Base-by-base conservation (phyloP, 2,329 filamentous ascomycete species). In the Thelonectria blattea region DNA sequence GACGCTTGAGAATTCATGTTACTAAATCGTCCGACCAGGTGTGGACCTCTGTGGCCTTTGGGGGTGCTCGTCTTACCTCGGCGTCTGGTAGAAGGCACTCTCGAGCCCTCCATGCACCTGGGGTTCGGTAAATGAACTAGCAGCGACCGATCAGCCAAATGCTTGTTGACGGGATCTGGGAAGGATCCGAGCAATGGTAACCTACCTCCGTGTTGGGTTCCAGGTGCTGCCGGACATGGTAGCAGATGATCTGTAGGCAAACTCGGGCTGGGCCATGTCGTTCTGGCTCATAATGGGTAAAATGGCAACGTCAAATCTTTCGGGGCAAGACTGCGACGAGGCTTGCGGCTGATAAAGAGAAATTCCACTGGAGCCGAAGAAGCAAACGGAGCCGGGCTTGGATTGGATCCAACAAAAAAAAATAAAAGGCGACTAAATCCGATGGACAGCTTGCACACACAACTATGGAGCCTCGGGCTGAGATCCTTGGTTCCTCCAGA, bases 161-260 rank as follows among this genome's bases (percentile, higher is more conserved):
- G 58, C 57, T 58, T 39, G 27, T 32, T 39, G 32, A 43, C 37
- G 32, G 24, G 45, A 46, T 47, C 43, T 30, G 15, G 43, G 51
- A 60, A 61, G 42, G 50, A 58, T 56, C 37, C 53, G 45, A 50
- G 56, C 48, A n/a, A 59, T 53, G 54, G 54, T 24, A 48, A 75
- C 81, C 79, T 80, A 85, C 83, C 82, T 85, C 75, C 80, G 81
- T 66, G 79, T 75, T 65, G 80, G 72, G 65, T 79, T 78, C 83
- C 83, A 85, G 59, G 80, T 77, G 67, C 80, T 78, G 73, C 77
- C 79, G 62, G 80, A 74, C 73, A 78, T 77, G 69, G 75, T 47
- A 30, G 45, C 74, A 66, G 81, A 71, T 64, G 73, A 76, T 71
- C 78, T 79, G 74, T 83, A 83, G 63, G 78, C 75, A 76, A 80